Evolutionary conservation across 495 filamentous ascomycete genomes (phyloP).

Genomic region (Astrocystis sublimbata): DNA sequence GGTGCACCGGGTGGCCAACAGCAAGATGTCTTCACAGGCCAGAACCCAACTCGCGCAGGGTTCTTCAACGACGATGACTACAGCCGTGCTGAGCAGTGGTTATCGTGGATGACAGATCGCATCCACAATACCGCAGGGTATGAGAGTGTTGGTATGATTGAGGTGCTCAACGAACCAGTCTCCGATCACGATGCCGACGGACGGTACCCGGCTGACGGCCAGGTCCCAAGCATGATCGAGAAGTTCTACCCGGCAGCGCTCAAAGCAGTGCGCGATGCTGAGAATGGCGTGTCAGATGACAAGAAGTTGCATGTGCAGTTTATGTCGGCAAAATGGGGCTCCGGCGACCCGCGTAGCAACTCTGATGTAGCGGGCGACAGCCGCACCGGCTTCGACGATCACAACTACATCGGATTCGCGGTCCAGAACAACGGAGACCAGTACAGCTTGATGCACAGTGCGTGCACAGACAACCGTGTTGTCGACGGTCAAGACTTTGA

Average conservation of each 20-base stretch:
- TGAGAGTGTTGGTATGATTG: conserved; percentile 58
- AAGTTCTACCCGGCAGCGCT: conserved; percentile 54
- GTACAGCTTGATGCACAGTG: conserved; percentile 31
- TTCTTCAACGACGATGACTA: conserved; percentile 59
- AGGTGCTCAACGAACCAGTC: conserved; percentile 61
- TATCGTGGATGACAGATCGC: conserved; percentile 56
- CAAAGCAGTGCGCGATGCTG: conserved; percentile 51
- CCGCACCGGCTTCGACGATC: conserved; percentile 55
- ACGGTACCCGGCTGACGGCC: conserved; percentile 24
- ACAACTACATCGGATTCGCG: conserved; percentile 48
- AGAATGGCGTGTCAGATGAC: conserved; percentile 39
- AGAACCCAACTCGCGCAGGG: conserved; percentile 44
- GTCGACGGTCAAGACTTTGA: conserved; percentile 27
- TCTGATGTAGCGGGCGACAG: conserved; percentile 41
- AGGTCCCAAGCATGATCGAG: conserved; percentile 31
- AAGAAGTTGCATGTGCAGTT: conserved; percentile 56
- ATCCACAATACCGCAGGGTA: conserved; percentile 55
- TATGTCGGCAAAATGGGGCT: conserved; percentile 56
- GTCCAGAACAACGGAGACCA: conserved; percentile 35
- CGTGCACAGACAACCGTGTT: conserved; percentile 26
- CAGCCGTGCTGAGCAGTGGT: conserved; percentile 55
- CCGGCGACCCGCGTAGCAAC: conserved; percentile 48
- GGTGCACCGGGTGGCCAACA: conserved; percentile 60
- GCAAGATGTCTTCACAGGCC: conserved; percentile 54
- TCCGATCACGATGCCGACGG: conserved; percentile 20